phyloP scores from a whole-genome alignment of 108 stramenopile genomes.

The Cyclostephanos tholiformis region DNA sequence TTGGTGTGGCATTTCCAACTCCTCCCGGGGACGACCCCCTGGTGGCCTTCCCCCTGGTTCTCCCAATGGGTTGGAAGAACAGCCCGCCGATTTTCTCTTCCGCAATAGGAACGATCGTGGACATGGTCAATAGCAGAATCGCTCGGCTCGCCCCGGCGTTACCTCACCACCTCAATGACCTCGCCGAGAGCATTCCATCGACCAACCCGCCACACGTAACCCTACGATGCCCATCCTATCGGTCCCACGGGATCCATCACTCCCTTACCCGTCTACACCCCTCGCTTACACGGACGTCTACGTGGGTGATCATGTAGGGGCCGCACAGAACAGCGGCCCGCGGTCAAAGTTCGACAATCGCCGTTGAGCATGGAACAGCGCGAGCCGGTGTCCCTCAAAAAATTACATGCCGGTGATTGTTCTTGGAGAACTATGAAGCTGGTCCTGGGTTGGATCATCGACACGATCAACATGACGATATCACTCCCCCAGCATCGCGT shows the following conservation, averaged over 20 bases:
- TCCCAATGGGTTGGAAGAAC: constrained; percentile 5
- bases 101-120: constrained; percentile 6
- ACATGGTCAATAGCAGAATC: neutral
- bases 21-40: constrained; percentile 7
- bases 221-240: neutral
- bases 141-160: neutral
- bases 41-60: constrained; percentile 14
- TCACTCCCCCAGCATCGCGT: constrained; percentile 11
- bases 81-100: constrained; percentile 17
- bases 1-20: constrained; percentile 5
- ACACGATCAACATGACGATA: neutral
- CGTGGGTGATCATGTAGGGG: too few species aligned
- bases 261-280: neutral
- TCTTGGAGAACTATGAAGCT: constrained; percentile 15
- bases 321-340: too few species aligned
- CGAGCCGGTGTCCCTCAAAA: constrained; percentile 27
- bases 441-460: neutral
- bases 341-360: too few species aligned
- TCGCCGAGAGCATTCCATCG: neutral
- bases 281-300: neutral
- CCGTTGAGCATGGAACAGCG: constrained; percentile 15
- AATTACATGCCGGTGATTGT: constrained; percentile 33
- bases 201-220: neutral
- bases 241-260: neutral
- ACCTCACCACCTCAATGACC: neutral